Percentiles rank a stretch among this genome's conserved stretches.
These are phyloP conservation scores for Vitis cinerea DNA, from an alignment of 164 flowering plant genomes.

Conservation along the genomic window DNA sequence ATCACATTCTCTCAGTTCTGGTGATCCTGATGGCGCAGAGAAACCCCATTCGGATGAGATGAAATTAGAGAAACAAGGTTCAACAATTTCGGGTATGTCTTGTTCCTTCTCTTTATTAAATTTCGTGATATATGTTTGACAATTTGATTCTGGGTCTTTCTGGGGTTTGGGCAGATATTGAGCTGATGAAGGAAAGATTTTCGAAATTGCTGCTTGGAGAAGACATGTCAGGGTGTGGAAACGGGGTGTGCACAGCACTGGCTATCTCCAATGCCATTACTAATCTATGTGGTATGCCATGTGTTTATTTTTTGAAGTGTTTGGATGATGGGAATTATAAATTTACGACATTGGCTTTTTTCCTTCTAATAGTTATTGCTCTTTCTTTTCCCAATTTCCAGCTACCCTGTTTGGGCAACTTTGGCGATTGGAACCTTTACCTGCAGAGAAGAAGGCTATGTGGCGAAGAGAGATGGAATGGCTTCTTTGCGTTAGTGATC, in stretches of 20 bases:
- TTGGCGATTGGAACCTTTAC: slow-evolving; percentile 64
- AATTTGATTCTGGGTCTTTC: slow-evolving; percentile 5
- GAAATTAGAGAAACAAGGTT: slow-evolving; percentile 44
- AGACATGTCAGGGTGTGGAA: slow-evolving; percentile 85
- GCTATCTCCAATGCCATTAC: slow-evolving; percentile 84
- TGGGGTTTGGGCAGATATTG: slow-evolving; percentile 39
- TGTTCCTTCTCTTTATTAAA: neutral
- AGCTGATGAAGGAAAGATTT: slow-evolving; percentile 83
- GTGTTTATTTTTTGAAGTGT: neutral
- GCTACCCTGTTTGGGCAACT: slow-evolving; percentile 63
- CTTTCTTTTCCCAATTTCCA: slow-evolving; percentile 8
- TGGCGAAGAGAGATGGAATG: slow-evolving; percentile 71
- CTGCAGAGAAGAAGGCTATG: slow-evolving; percentile 51
- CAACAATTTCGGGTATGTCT: slow-evolving; percentile 43
- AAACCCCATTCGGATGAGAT: slow-evolving; percentile 30
- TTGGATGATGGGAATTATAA: neutral
- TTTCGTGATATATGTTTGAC: neutral
- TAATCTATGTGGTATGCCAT: slow-evolving; percentile 63
- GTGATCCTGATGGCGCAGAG: slow-evolving; percentile 16
- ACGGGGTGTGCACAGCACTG: slow-evolving; percentile 72
- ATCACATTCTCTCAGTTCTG: slow-evolving; percentile 24
- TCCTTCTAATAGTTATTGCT: neutral
- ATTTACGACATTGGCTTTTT: neutral
- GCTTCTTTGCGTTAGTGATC: slow-evolving; percentile 62
- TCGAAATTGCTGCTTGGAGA: slow-evolving; percentile 78